Base-by-base conservation (phyloP, 2,329 filamentous ascomycete species). In the Curvularia sp. region DNA sequence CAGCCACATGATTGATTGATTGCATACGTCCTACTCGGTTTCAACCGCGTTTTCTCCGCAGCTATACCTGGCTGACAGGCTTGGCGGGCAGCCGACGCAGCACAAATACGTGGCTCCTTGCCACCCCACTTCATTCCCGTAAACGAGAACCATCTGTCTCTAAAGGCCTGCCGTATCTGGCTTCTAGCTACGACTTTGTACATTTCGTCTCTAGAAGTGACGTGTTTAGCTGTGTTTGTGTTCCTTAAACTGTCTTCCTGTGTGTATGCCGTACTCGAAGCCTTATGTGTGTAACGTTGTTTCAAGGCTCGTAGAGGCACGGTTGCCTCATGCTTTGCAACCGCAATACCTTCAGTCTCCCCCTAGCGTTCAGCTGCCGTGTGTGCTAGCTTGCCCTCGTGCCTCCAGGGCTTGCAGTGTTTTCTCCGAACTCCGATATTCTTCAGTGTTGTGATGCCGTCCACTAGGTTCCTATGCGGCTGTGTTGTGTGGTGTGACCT, bases 401-500 rank as follows among this genome's bases (percentile, higher is more conserved):
- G 19, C 46, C 46, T 21, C 27, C 8, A 38, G 19, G 15, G 46
- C 32, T 19, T 38, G 15, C 1, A 49, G 23, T 25, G 3, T n/a
- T 10, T 49, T 49, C 46, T 27, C 30, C 3, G 3, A 49, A 15
- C 46, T 49, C 48, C 18, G 23, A 34, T 51, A 19, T 51, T 55
- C 43, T 49, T 47, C 19, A 13, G 46, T 61, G 30, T 61, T 59
- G 48, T 53, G 43, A 42, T 34, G 43, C 55, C 32, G 34, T 45
- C 59, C 38, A 59, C 49, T 61, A 61, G 59, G 58, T 60, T 60
- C 50, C 53, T 61, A 61, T 64, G 43, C 47, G 55, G 58, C 52
- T 18, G 54, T 59, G 52, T 58, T 62, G 42, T 62, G 48, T 61
- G 38, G 61, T 51, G 48, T 63, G 49, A 58, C 48, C 48, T n/a